Evolutionary conservation across 1,139 yeast genomes (phyloP).

Genomic region (Suhomyces bokatorum): DNA sequence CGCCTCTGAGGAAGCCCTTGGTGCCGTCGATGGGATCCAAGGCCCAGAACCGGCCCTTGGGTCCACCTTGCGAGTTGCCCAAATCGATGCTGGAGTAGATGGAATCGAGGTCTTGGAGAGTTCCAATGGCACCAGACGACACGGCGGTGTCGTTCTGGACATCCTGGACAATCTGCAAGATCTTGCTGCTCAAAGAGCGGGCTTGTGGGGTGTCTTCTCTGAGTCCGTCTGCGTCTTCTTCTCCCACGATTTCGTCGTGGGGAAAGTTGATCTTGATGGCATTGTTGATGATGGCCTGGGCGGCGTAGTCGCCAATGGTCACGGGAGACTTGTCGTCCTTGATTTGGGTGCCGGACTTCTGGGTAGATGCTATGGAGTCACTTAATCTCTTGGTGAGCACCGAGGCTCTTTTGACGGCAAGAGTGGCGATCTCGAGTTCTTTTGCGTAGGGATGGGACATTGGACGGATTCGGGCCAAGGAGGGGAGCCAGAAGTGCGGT

Average conservation of each 20-base stretch:
- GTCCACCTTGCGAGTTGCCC: constrained; percentile 79
- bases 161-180: constrained; percentile 49
- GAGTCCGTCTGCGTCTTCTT: constrained; percentile 78
- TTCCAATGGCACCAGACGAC: constrained; percentile 34
- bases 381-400: constrained; percentile 72
- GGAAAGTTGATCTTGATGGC: constrained; percentile 83
- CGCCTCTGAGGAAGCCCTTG: constrained; percentile 92
- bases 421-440: constrained; percentile 76
- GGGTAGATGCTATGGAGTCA: constrained; percentile 60
- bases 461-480: constrained; percentile 1
- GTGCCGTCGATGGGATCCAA: constrained; percentile 98
- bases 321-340: constrained; percentile 93
- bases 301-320: constrained; percentile 94
- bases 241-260: constrained; percentile 85
- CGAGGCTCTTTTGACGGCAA: constrained; percentile 90
- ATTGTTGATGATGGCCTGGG: constrained; percentile 88
- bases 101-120: constrained; percentile 45
- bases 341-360: constrained; percentile 63
- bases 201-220: constrained; percentile 46
- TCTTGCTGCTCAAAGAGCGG: constrained; percentile 35
- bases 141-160: constrained; percentile 40
- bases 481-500: not conserved
- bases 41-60: constrained; percentile 88
- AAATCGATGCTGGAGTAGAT: constrained; percentile 70
- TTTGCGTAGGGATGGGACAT: constrained; percentile 36